Percentiles rank a stretch among this genome's conserved stretches.
Evolutionary conservation across 805 yeast genomes (phyloP).

Genomic region (Ogataea nakhonphanomensis): DNA sequence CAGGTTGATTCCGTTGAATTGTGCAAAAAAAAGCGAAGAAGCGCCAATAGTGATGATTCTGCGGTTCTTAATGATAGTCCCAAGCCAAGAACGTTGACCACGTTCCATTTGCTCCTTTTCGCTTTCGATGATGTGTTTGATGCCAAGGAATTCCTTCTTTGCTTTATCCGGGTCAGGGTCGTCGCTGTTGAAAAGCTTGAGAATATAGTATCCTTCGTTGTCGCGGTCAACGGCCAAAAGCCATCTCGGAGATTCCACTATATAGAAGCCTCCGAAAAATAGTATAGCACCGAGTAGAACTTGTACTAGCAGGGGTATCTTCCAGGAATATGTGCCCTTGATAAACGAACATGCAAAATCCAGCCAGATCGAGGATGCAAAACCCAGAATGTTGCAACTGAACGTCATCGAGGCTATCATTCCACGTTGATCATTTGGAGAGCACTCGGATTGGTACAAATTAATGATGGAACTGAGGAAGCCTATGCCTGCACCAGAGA

Average conservation of each 20-base stretch:
- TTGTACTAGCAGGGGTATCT: conserved; percentile 74
- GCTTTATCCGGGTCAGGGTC: conserved; percentile 24
- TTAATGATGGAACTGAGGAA: conserved; percentile 81
- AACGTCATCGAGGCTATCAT: conserved; percentile 83
- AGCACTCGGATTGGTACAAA: conserved; percentile 81
- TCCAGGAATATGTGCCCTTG: conserved; percentile 64
- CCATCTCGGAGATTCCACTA: conserved; percentile 90
- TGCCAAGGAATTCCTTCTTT: conserved; percentile 43
- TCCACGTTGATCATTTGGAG: conserved; percentile 85
- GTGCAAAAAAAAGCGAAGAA: conserved; percentile 85
- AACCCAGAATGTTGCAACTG: conserved; percentile 82
- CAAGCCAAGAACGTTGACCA: conserved; percentile 26
- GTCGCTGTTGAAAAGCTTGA: conserved; percentile 34
- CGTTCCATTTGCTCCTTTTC: conserved; percentile 22
- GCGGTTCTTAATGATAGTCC: conserved; percentile 28
- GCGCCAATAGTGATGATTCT: conserved; percentile 72
- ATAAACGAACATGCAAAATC: conserved; percentile 73
- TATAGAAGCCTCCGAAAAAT: conserved; percentile 67
- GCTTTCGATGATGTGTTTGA: conserved; percentile 35
- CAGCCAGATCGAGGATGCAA: conserved; percentile 81
- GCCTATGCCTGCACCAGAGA: conserved; percentile 87
- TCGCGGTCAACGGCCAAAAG: conserved; percentile 70
- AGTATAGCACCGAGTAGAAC: conserved; percentile 65
- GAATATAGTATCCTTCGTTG: conserved; percentile 44
- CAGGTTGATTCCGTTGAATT: conserved; percentile 84